Base-by-base conservation (phyloP, 495 filamentous ascomycete species). In the Jackrogersella multiformis region DNA sequence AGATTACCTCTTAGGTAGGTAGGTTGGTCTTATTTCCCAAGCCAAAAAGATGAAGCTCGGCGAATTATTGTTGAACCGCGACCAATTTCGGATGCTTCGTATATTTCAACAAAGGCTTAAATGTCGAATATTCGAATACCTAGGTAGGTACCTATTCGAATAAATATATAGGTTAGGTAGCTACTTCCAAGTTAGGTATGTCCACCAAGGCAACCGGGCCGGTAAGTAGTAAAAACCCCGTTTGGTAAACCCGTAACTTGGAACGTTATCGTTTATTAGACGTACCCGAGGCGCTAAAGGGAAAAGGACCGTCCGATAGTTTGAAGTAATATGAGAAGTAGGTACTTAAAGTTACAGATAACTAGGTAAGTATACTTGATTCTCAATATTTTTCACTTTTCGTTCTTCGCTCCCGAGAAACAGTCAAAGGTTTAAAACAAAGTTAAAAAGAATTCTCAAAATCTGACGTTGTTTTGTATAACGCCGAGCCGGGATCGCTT, bases 401-500 rank as follows among this genome's bases (percentile, higher is more conserved):
- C n/a, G n/a, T 16, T 28, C 21, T 54, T 39, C 20, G 26, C n/a
- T 49, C 23, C 45, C 45, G 24, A 20, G 42, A 21, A 46, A 46
- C 21, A 10, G 12, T 16, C 28, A 59, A 41, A 48, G 36, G 16
- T 38, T 28, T 7, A 59, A 48, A 28, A 66, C 63, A 60, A 66
- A 52, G 61, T 53, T 8, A 48, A 23, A 46, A n/a, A 64, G 36
- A 49, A 39, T 5, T 9, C 23, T 36, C 15, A 45, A 49, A 39
- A n/a, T 9, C 23, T 36, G 28, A 51, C 49, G 26, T 39, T 10
- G 10, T 24, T 57, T 61, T 42, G 3, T 30, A 4, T 30, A 30
- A 39, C 35, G 46, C 54, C 65, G 59, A 68, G 21, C 52, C 59
- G 65, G 54, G 16, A 32, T 20, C 15, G 26, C 4, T 30, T 28